phyloP scores from a whole-genome alignment of 176 grass and related monocot species.

The Cocos nucifera region DNA sequence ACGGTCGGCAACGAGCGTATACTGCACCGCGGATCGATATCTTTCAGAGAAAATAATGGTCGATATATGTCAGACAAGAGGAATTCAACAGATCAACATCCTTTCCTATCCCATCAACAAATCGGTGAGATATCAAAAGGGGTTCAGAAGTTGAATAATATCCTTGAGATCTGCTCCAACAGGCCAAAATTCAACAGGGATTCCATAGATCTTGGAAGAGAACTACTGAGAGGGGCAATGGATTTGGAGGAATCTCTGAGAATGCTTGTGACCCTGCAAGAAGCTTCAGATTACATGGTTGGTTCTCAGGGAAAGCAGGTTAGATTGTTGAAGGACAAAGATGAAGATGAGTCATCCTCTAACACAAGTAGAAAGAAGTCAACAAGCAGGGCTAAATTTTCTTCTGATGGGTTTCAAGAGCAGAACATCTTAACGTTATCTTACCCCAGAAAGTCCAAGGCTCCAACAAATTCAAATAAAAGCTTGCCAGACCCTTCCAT shows the following conservation, averaged over 20 bases:
- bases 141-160: slow-evolving; percentile 65
- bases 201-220: slow-evolving; percentile 36
- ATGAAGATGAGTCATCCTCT: slow-evolving; percentile 33
- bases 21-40: slow-evolving; percentile 37
- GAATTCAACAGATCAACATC: slow-evolving; percentile 17
- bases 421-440: not conserved
- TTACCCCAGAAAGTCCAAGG: not conserved
- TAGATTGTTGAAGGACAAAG: slow-evolving; percentile 53
- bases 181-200: slow-evolving; percentile 14
- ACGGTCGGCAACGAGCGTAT: slow-evolving; percentile 30
- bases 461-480: slow-evolving; percentile 13
- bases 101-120: slow-evolving; percentile 28
- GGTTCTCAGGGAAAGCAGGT: slow-evolving; percentile 41
- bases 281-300: slow-evolving; percentile 63
- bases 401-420: slow-evolving; percentile 11
- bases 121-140: slow-evolving; percentile 42
- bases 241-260: slow-evolving; percentile 72
- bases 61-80: slow-evolving; percentile 14
- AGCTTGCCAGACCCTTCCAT: slow-evolving; percentile 20
- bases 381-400: not conserved
- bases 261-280: slow-evolving; percentile 86
- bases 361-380: slow-evolving; percentile 18
- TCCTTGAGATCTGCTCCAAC: slow-evolving; percentile 44
- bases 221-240: slow-evolving; percentile 51
- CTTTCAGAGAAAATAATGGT: slow-evolving; percentile 14